Evolutionary conservation across 768 basidiomycete genomes (phyloP).

Genomic region (Calocera viscosa): DNA sequence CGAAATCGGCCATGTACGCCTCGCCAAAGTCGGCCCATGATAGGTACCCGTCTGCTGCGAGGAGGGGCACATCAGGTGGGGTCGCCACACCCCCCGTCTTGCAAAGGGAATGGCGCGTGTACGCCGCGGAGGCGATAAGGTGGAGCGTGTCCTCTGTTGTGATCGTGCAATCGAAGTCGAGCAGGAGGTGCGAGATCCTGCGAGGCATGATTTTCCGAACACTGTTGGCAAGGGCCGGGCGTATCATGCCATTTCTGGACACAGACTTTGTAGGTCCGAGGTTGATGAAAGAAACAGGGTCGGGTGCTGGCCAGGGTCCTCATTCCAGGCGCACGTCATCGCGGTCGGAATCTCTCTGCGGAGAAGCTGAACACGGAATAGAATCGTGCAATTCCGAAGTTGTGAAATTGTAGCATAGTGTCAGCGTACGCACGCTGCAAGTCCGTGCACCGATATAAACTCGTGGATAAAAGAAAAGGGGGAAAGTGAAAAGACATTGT

Average conservation of each 20-base stretch:
- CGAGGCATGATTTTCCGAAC: background rate
- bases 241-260: background rate
- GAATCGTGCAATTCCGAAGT: too few relatives aligned
- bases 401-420: background rate
- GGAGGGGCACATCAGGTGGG: background rate
- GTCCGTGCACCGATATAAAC: background rate
- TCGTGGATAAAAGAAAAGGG: background rate
- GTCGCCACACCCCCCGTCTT: background rate
- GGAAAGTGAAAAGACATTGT: too few relatives aligned
- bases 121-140: background rate
- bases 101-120: background rate
- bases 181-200: background rate
- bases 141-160: background rate
- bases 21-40: background rate
- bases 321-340: too few relatives aligned
- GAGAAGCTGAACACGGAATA: too few relatives aligned
- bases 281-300: too few relatives aligned
- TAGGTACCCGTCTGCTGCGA: background rate
- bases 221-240: background rate
- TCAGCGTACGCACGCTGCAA: background rate
- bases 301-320: too few relatives aligned
- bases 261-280: too few relatives aligned
- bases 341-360: too few relatives aligned
- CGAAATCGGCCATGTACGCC: background rate
- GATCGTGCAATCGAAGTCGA: slow-evolving; percentile 3